Evolutionary conservation across 352 stramenopile species (phyloP), one percentile per base, ranked within the genome.

Genomic region (Globisporangium middletonii): DNA sequence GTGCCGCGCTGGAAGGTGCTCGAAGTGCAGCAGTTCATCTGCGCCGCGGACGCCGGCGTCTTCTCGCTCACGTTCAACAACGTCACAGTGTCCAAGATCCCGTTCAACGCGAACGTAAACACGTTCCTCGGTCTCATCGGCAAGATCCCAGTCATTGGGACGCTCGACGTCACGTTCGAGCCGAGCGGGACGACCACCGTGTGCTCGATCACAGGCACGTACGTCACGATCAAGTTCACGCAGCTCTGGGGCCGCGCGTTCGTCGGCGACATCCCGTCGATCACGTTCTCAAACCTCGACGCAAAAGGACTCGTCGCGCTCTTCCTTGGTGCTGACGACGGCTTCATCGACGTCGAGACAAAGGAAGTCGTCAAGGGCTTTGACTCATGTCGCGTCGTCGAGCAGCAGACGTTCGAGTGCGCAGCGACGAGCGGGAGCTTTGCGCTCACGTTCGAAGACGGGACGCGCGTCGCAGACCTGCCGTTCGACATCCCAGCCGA

Each of bases 11-110:
- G 81, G 81, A 78, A 75, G 55, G 68, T 74, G 5, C 50, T 86
- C 41, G 82, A 92, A 63, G 75, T 88, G 26, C 82, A 92, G 57
- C 77, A 85, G 43, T 92, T 92, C 53, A 87, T 89, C 41, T 92
- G 82, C 53, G 80, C 80, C 7, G 82, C 82, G 0, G 76, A 88
- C 57, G 64, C 68, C 0, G 82, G 79, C 0, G 57, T 70, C 18
- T 87, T 90, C n/a, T 65, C 74, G 6, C 55, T 90, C 50, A 85
- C 69, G 6, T 81, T 89, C 45, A 71, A 55, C 33, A 77, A 78
- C 48, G 43, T 82, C 30, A 87, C 77, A 2, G 62, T 92, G 28
- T 58, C 66, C 4, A 71, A 68, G 35, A 86, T 89, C 45, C 79
- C 82, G 18, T 86, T 67, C 59, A 85, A 79, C 18, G 64, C 72